Evolutionary conservation across 2,329 filamentous ascomycete species (phyloP), one percentile per base, ranked within the genome.

Genomic region (Aspergillus candidus): DNA sequence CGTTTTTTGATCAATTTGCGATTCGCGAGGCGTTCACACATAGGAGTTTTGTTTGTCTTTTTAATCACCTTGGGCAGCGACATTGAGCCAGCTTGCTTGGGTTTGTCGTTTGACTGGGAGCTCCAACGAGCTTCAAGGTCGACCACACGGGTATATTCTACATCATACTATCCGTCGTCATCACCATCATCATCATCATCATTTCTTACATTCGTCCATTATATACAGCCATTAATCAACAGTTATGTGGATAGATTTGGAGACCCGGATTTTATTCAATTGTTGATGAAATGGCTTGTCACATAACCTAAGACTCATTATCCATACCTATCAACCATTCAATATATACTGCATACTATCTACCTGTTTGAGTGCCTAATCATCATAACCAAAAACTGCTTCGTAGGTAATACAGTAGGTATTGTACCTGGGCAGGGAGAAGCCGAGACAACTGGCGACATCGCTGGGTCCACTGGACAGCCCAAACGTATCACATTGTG

Each of bases 1-100:
- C 41, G 34, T 43, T 41, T 29, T 33, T 15, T 22, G 12, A 42
- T 27, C 22, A 27, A 27, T 27, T 27, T 27, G 22, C 22, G 22
- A 7, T 27, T 27, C 22, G 22, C 22, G 22, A 27, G 22, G 61
- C 61, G 59, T 62, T 58, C 46, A 50, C 31, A 43, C 41, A 39
- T 46, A 37, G 48, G 43, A 54, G 53, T 57, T 53, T 51, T 41
- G 41, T 31, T 44, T 48, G 38, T 34, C 41, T 44, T 42, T 44
- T 49, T 40, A 35, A 46, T 46, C 22, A 27, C 22, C 22, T 27
- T 27, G 22, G 22, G 22, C 22, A 27, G 22, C 22, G 22, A 27
- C 22, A 8, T 27, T 10, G 22, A 27, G 22, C 22, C 22, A 27
- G 22, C 22, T 27, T 27, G 22, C 8, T 27, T 27, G 22, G 22